These are phyloP conservation scores for Notholithocarpus densiflorus DNA, from an alignment of 306 rosid genomes.

Conservation along the genomic window DNA sequence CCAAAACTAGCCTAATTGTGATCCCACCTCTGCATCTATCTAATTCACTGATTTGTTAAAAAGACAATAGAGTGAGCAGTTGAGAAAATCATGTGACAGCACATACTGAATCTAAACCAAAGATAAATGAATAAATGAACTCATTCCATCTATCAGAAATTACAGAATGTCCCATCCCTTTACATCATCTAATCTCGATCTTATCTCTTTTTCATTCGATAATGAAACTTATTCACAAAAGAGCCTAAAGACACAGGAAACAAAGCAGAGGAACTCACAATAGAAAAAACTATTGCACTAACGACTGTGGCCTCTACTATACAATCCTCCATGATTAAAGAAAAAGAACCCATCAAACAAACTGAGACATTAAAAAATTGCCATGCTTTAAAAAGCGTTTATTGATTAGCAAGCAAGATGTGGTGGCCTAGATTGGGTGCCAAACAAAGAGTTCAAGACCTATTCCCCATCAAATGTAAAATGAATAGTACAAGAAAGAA, in stretches of 20 bases:
- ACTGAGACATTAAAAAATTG: not conserved
- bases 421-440: not conserved
- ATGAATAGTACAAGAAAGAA: no score
- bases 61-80: not conserved
- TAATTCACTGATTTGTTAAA: not conserved
- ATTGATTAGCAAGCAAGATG: not conserved
- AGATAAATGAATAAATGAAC: not conserved
- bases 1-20: not conserved
- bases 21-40: not conserved
- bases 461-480: no score
- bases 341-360: not conserved
- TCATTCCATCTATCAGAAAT: not conserved
- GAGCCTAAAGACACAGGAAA: not conserved
- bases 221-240: not conserved
- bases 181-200: not conserved
- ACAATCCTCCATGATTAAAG: not conserved
- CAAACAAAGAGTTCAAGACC: not conserved
- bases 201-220: not conserved
- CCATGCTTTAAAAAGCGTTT: not conserved
- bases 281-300: no score
- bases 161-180: not conserved
- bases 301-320: not conserved
- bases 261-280: no score
- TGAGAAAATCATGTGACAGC: not conserved
- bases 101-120: not conserved